Conservation (phyloP, 2,329 filamentous ascomycete species). For the Cladosporium sp. region DNA sequence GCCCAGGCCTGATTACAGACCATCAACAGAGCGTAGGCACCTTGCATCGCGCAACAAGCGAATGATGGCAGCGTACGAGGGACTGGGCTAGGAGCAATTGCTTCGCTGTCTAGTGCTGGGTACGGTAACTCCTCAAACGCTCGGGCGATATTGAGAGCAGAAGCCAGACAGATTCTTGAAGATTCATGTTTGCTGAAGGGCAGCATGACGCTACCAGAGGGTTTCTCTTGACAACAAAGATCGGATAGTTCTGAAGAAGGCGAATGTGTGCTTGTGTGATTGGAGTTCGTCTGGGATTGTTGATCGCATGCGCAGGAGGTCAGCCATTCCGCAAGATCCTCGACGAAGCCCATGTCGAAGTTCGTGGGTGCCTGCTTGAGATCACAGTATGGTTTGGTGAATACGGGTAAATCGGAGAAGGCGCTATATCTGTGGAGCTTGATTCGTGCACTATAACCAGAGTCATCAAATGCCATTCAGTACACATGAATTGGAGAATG, state of each 20-base stretch:
- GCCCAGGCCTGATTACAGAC: conserved; percentile 25
- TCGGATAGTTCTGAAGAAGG: background rate
- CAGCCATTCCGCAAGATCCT: conserved; percentile 17
- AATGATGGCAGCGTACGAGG: conserved; percentile 46
- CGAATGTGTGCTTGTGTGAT: background rate
- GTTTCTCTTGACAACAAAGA: background rate
- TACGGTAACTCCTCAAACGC: conserved; percentile 46
- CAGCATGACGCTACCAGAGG: conserved; percentile 17
- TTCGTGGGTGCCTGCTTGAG: conserved; percentile 33
- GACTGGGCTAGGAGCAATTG: background rate
- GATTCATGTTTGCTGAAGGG: conserved; percentile 47
- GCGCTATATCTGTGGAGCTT: conserved; percentile 51
- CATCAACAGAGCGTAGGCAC: conserved; percentile 45
- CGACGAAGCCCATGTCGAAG: conserved; percentile 3
- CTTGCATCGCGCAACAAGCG: conserved; percentile 45
- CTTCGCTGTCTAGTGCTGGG: conserved; percentile 33
- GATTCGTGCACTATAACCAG: conserved; percentile 42
- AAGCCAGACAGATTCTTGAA: conserved; percentile 47
- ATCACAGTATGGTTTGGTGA: conserved; percentile 49
- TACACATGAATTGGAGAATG: background rate
- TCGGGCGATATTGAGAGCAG: conserved; percentile 46
- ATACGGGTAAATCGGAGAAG: conserved; percentile 49
- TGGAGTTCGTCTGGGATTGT: conserved; percentile 13
- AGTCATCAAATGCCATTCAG: background rate
- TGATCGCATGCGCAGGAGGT: conserved; percentile 14